Base-by-base conservation (phyloP, 2,329 filamentous ascomycete species). In the Akanthomyces lecanii region DNA sequence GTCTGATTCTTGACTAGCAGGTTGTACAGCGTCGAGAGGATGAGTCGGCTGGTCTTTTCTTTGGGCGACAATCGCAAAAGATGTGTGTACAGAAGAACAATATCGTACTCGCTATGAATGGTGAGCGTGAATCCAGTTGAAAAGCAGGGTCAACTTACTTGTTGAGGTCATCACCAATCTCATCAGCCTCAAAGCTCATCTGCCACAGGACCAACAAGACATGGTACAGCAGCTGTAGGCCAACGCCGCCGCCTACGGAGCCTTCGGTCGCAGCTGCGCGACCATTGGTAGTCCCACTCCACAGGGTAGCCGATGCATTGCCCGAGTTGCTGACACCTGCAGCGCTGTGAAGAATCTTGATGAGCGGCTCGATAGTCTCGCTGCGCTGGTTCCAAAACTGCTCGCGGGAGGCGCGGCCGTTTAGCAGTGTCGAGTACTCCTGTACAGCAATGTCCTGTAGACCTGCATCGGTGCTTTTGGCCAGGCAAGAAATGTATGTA, bases 361-460 rank as follows among this genome's bases (percentile, higher is more conserved):
- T 80, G 65, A 98, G 79, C 10, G 95, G 94, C 52, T 82, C 83
- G 44, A 97, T 77, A 0, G 93, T 97, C 78, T 97, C 91, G 72
- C 88, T 88, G 69, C 91, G 85, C 76, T 97, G 91, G 66, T 89
- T 85, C 95, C 95, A 99, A 78, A 98, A 98, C 62, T 95, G 82
- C 68, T 88, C 82, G 67, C 95, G 85, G 4, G 92, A 86, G 63
- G 85, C 85, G 65, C 82, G 85, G 45, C 88, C 91, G 65, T 92
- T 88, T 38, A 99, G 82, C 38, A 99, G 81, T 23, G 90, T 83
- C 42, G 95, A 97, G 77, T 94, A 96, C 73, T 94, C 87, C 71
- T 95, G 91, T 14, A 98, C 92, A 30, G 92, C 94, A 72, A 98
- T 97, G 72, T 99, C 95, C 77, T 99, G 95, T 63, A 96, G 83